phyloP scores from a whole-genome alignment of 805 yeast species.

The Schwanniomyces occidentalis region DNA sequence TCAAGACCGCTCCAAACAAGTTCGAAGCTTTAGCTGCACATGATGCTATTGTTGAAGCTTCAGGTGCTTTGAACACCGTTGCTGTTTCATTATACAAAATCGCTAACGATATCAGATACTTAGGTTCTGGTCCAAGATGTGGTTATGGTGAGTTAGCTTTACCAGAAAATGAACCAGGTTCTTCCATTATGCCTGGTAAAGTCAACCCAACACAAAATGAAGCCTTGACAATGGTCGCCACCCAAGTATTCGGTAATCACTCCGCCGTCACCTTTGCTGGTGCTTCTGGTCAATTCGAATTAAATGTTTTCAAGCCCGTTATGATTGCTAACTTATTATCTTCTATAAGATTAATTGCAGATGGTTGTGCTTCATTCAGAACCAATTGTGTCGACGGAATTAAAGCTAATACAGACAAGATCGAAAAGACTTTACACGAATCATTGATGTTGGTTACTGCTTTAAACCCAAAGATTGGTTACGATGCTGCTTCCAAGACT shows the following conservation, averaged over 20 bases:
- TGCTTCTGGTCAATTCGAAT: constrained; percentile 98
- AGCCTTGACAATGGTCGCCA: constrained; percentile 97
- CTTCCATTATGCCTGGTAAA: constrained; percentile 99
- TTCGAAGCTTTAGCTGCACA: constrained; percentile 99
- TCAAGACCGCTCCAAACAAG: constrained; percentile 96
- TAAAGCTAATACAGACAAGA: constrained; percentile 82
- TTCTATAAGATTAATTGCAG: constrained; percentile 85
- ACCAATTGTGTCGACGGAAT: constrained; percentile 94
- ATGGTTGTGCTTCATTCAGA: constrained; percentile 88
- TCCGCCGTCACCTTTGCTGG: constrained; percentile 95
- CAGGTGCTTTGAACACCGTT: constrained; percentile 94
- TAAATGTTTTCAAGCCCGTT: constrained; percentile 97
- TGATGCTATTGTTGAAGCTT: constrained; percentile 96
- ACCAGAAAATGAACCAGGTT: constrained; percentile 99
- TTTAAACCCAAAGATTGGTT: constrained; percentile 97
- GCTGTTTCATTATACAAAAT: constrained; percentile 94
- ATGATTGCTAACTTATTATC: constrained; percentile 87
- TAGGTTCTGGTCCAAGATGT: constrained; percentile 99
- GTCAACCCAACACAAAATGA: constrained; percentile 99
- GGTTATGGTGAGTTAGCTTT: constrained; percentile 95
- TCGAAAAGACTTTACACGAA: constrained; percentile 84
- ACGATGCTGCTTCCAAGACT: constrained; percentile 94
- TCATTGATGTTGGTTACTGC: constrained; percentile 98
- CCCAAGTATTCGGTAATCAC: constrained; percentile 97
- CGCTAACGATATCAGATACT: constrained; percentile 96